Evolutionary conservation across 148 eudicot genomes (phyloP).

Genomic region (Amaranthus palmeri): DNA sequence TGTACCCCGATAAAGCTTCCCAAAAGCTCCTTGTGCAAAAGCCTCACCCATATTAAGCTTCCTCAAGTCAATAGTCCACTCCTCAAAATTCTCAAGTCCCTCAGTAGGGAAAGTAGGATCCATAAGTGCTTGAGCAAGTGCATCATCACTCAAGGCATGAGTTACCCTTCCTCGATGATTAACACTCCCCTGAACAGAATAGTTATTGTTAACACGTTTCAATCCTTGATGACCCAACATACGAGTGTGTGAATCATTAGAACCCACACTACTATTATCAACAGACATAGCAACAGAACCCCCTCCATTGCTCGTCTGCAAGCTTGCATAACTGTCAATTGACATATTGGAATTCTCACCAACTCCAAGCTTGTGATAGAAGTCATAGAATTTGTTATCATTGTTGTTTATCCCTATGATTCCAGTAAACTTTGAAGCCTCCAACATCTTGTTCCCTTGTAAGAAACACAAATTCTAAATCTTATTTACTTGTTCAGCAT

Average conservation of each 20-base stretch:
- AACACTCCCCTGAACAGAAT: conserved; percentile 61
- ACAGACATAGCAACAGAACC: conserved; percentile 95
- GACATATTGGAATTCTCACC: conserved; percentile 95
- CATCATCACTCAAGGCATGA: conserved; percentile 86
- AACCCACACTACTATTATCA: conserved; percentile 91
- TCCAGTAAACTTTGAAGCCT: conserved; percentile 74
- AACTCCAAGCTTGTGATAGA: conserved; percentile 79
- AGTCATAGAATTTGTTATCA: conserved; percentile 69
- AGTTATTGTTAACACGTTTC: conserved; percentile 59
- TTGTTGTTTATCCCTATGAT: conserved; percentile 63
- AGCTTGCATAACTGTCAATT: conserved; percentile 65
- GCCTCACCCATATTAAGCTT: conserved; percentile 87
- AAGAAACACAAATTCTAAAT: conserved; percentile 26
- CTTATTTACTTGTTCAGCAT: conserved; percentile 37
- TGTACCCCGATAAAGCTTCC: conserved; percentile 91
- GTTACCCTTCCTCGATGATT: conserved; percentile 69
- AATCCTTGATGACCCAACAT: conserved; percentile 75
- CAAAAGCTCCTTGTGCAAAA: conserved; percentile 97
- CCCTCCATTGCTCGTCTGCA: conserved; percentile 84
- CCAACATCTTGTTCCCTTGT: conserved; percentile 59
- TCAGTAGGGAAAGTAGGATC: conserved; percentile 63
- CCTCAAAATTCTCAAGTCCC: conserved; percentile 83
- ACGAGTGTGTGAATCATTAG: conserved; percentile 86
- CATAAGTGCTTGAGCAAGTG: conserved; percentile 85
- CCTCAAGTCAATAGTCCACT: conserved; percentile 93